These are phyloP conservation scores for Leptographium radiaticola DNA, from an alignment of 2,329 filamentous ascomycete species.

Conservation along the genomic window DNA sequence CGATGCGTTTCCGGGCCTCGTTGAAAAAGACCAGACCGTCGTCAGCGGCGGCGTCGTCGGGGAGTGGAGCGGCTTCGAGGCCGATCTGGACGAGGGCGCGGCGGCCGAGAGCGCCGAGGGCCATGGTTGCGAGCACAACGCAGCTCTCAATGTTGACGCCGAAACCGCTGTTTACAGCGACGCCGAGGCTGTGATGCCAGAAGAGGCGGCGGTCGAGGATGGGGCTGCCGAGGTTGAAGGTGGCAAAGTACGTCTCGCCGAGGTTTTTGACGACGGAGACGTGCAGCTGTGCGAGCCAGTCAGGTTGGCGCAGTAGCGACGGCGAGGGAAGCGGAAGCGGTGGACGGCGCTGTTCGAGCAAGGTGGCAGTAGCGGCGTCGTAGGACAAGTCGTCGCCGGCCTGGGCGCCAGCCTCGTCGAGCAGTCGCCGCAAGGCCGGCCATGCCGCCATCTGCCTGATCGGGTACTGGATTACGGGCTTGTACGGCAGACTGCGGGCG, in stretches of 20 bases:
- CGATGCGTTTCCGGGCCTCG: slow-evolving; percentile 36
- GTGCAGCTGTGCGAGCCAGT: slow-evolving; percentile 32
- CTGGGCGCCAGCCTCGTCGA: slow-evolving; percentile 1
- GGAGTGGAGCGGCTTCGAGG: slow-evolving; percentile 15
- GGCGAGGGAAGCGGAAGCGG: slow-evolving; percentile 21
- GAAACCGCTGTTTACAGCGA: slow-evolving; percentile 34
- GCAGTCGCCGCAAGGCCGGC: slow-evolving; percentile 8
- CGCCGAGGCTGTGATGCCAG: slow-evolving; percentile 33
- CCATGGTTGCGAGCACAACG: slow-evolving; percentile 34
- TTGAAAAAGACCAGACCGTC: slow-evolving; percentile 38
- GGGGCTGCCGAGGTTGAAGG: slow-evolving; percentile 38
- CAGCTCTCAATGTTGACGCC: slow-evolving; percentile 38
- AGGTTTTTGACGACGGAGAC: slow-evolving; percentile 35
- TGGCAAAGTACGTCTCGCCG: slow-evolving; percentile 39
- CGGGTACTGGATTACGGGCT: slow-evolving; percentile 12
- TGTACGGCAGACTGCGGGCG: slow-evolving; percentile 1
- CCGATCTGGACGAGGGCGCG: slow-evolving; percentile 34
- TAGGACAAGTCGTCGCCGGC: slow-evolving; percentile 2
- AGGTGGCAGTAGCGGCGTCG: slow-evolving; percentile 20
- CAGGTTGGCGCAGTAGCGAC: slow-evolving; percentile 18
- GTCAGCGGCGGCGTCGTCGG: slow-evolving; percentile 6
- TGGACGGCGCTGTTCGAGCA: slow-evolving; percentile 31
- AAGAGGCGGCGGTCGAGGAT: slow-evolving; percentile 39
- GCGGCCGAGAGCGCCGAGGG: slow-evolving; percentile 35
- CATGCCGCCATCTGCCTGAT: slow-evolving; percentile 11